Conservation (phyloP, 176 grass and related monocot species). For the Urochloa ruziziensis region DNA sequence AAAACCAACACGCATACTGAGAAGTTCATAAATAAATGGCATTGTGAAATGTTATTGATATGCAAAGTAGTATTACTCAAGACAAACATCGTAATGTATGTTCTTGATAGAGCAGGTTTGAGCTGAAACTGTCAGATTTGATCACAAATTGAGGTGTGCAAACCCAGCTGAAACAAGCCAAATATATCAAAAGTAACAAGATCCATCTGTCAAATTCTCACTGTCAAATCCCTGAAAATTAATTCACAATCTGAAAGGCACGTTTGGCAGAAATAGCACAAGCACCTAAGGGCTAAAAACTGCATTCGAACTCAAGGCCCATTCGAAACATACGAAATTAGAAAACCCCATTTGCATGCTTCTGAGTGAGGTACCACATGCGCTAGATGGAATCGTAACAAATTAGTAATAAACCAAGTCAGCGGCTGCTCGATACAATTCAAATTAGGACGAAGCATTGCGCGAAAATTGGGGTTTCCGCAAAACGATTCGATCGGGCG, state of each 20-base stretch:
- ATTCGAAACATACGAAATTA: not conserved
- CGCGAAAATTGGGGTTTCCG: not conserved
- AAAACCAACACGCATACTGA: not conserved
- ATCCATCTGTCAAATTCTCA: not conserved
- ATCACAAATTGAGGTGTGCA: not conserved
- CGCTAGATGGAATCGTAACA: not conserved
- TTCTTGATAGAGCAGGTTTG: not conserved
- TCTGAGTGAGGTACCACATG: not conserved
- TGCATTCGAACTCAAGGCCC: not conserved
- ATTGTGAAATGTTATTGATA: constrained; percentile 9
- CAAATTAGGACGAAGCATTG: not conserved
- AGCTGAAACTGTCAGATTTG: not conserved
- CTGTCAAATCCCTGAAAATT: not conserved
- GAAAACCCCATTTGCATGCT: not conserved
- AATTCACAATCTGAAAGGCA: constrained; percentile 2
- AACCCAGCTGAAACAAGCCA: not conserved
- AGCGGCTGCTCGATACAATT: not conserved
- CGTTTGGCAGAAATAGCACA: not conserved
- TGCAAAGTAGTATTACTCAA: not conserved
- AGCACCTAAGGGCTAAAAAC: not conserved
- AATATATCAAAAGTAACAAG: not conserved
- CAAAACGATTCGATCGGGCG: constrained; percentile 7
- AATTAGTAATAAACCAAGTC: not conserved
- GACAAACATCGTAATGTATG: not conserved
- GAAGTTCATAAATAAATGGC: not conserved